Evolutionary conservation across 1,284 basidiomycete species (phyloP).

Genomic region (Microstroma glucosiphilum): DNA sequence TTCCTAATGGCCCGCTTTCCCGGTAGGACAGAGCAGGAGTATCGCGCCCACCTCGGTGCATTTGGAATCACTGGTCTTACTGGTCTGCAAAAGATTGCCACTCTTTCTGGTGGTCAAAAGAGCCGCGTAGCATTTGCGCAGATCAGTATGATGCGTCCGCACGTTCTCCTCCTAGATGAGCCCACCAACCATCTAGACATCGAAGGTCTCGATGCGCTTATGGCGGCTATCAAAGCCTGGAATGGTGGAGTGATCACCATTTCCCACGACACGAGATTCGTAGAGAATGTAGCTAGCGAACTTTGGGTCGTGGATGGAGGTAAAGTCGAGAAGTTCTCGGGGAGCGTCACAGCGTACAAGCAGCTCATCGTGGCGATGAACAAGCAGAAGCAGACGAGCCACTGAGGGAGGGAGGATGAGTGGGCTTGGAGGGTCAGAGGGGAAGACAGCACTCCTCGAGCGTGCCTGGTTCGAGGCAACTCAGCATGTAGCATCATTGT

Average conservation of each 20-base stretch:
- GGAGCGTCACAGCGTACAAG: constrained; percentile 89
- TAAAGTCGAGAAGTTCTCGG: constrained; percentile 74
- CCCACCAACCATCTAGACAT: constrained; percentile 96
- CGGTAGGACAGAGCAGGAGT: constrained; percentile 92
- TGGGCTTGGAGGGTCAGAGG: too few species aligned
- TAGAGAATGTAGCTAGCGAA: constrained; percentile 39
- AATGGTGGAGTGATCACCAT: constrained; percentile 71
- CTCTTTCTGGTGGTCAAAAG: constrained; percentile 80
- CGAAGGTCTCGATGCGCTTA: constrained; percentile 83
- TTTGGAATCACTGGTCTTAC: constrained; percentile 98
- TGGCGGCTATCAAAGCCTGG: constrained; percentile 78
- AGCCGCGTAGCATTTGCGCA: constrained; percentile 90
- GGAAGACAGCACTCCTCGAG: too few species aligned
- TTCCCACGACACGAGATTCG: constrained; percentile 46
- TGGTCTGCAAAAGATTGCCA: constrained; percentile 68
- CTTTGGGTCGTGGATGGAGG: constrained; percentile 68
- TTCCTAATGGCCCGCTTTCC: constrained; percentile 88
- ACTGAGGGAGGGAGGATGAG: background rate
- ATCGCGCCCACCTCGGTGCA: constrained; percentile 86
- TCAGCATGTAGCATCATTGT: too few species aligned
- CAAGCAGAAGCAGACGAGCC: constrained; percentile 17
- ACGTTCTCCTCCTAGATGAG: constrained; percentile 95
- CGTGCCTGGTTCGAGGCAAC: too few species aligned
- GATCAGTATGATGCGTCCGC: constrained; percentile 81
- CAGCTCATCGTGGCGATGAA: constrained; percentile 53